Evolutionary conservation across 345 rosid genomes (phyloP), one percentile per base, ranked within the genome.

Genomic region (Theobroma cacao): DNA sequence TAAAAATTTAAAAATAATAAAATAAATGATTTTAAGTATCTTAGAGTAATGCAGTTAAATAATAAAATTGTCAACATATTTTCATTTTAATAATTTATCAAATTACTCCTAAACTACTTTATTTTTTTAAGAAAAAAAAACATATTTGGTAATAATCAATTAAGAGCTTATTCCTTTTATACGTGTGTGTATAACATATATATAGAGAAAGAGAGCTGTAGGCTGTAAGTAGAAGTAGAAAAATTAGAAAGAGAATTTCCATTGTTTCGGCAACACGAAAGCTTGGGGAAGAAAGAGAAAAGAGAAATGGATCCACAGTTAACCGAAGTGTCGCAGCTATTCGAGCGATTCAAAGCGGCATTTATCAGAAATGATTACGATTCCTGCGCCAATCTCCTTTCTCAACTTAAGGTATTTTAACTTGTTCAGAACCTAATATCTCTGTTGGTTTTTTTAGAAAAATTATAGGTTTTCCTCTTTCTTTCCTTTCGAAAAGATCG

Each of bases 301-400:
- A 50, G 75, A 75, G 83, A 62, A 8, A 97, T 97, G 99, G 98
- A 97, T 91, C 95, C 93, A 41, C 93, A 90, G 88, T 82, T 89
- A 9, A 86, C 90, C 0, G 98, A 97, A 85, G 90, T 90, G 2
- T 89, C 92, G 20, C 98, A 94, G 89, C 89, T 85, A 55, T 94
- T 97, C 82, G 93, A 90, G 84, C 91, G 97, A 63, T 90, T 91
- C 85, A 94, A 94, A 77, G 98, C 99, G 2, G 94, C 98, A 0
- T 84, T 87, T 30, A 79, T 86, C 48, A 87, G 99, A 85, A 92
- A 82, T 33, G 98, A 97, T 75, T 82, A 82, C 86, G 82, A 84
- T 79, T 82, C 75, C 63, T 87, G 92, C 82, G 74, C 81, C 56
- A 80, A 58, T 77, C 85, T 87, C 24, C 91, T 97, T 73, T 91